Evolutionary conservation across 2,329 filamentous ascomycete genomes (phyloP), one percentile per base, ranked within the genome.

Genomic region (Samsoniella hepiali): DNA sequence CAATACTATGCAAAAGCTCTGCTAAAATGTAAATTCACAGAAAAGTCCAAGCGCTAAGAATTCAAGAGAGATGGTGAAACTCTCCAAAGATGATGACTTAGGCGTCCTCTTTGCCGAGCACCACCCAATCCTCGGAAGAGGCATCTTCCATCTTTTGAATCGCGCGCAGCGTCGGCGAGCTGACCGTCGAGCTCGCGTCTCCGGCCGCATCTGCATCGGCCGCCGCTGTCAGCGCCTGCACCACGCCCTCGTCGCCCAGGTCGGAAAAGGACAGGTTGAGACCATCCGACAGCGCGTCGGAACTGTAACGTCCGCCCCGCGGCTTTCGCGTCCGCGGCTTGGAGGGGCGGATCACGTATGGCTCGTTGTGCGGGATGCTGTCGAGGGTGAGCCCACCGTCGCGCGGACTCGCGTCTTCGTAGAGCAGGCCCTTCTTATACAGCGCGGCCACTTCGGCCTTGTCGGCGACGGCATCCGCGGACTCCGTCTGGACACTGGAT

Each of bases 351-450:
- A 62, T 27, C 38, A 40, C 42, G 42, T 62, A 62, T 7, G 59
- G 59, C 59, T 56, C 50, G 7, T 62, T 51, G n/a, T 42, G 50
- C 51, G 59, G 1, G 59, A 62, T 62, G 51, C 6, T 56, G 44
- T 56, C 59, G 40, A 62, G 59, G 1, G 59, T 62, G 32, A 56
- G 15, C 4, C 27, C 11, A 22, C 29, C 2, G 51, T 27, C 40
- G 49, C 49, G 58, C 15, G 42, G 29, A 32, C 13, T n/a, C 1
- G 27, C n/a, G n/a, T 36, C 49, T 11, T 40, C 31, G 49, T 56
- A 62, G 7, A 56, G 51, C 50, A 62, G 50, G 15, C 50, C 59
- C 22, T 22, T 31, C 13, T 62, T 22, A 22, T 40, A 47, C 29
- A 62, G 50, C 50, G 50, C 59, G 1, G 40, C 59, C 6, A 40